Evolutionary conservation across 2,329 filamentous ascomycete species (phyloP).

Genomic region (Trichoderma afroharzianum): DNA sequence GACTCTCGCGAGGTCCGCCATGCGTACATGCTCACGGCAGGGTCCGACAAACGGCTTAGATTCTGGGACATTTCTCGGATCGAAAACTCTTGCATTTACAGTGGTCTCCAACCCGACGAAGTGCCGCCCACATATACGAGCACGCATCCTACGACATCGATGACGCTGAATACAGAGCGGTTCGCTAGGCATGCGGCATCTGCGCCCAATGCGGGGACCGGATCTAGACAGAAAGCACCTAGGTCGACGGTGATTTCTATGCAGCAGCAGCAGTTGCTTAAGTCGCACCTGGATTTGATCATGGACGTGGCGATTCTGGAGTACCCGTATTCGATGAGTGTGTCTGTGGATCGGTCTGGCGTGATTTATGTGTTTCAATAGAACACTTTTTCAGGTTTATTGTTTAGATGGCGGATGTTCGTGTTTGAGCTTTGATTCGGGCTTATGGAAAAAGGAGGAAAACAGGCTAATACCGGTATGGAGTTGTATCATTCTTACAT

Average conservation of each 20-base stretch:
- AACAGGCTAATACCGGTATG: neutral
- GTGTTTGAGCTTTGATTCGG: neutral
- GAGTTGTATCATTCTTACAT: neutral
- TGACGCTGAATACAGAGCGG: constrained; percentile 65
- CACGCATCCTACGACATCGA: constrained; percentile 57
- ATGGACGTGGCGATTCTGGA: constrained; percentile 86
- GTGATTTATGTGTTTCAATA: constrained; percentile 78
- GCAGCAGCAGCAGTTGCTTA: constrained; percentile 82
- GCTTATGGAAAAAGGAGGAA: neutral
- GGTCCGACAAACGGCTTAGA: constrained; percentile 83
- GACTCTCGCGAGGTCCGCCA: constrained; percentile 71
- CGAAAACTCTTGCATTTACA: constrained; percentile 76
- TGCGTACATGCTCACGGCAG: constrained; percentile 81
- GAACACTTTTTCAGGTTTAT: neutral
- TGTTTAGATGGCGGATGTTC: neutral
- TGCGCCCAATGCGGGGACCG: constrained; percentile 27
- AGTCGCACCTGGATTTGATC: constrained; percentile 82
- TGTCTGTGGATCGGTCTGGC: constrained; percentile 85
- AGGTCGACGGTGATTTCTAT: constrained; percentile 81
- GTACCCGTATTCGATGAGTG: constrained; percentile 85
- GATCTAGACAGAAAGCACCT: constrained; percentile 40
- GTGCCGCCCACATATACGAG: constrained; percentile 69
- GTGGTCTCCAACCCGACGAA: constrained; percentile 69
- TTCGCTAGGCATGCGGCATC: constrained; percentile 40
- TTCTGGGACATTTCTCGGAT: constrained; percentile 87